These are phyloP conservation scores for Verbena officinalis DNA, from an alignment of 257 asterid species.

Conservation along the genomic window DNA sequence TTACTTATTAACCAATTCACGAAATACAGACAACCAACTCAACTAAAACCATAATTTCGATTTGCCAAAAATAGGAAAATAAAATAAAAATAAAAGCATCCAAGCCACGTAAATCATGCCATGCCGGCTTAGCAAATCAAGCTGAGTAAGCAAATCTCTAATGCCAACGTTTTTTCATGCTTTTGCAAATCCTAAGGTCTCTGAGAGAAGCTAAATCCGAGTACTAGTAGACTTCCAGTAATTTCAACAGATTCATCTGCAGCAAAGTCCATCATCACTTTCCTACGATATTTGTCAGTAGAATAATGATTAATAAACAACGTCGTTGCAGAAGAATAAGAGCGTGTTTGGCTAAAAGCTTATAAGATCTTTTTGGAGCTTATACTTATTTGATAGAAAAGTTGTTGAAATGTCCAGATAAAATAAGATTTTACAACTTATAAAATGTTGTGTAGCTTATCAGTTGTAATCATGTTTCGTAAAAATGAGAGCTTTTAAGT, in stretches of 20 bases:
- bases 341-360: too few relatives aligned
- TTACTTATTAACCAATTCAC: constrained; percentile 23
- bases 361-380: too few relatives aligned
- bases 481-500: too few relatives aligned
- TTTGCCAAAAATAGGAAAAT: not conserved
- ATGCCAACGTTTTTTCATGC: constrained; percentile 10
- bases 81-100: not conserved
- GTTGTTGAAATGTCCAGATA: too few relatives aligned
- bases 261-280: constrained; percentile 20
- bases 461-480: too few relatives aligned
- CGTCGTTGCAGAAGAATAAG: too few relatives aligned
- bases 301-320: constrained; percentile 3
- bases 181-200: constrained; percentile 16
- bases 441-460: too few relatives aligned
- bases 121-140: constrained; percentile 17
- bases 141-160: constrained; percentile 22
- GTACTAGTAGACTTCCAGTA: constrained; percentile 23
- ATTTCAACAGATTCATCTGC: constrained; percentile 44
- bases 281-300: constrained; percentile 33
- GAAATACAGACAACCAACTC: constrained; percentile 15
- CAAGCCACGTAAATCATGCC: constrained; percentile 6
- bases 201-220: not conserved
- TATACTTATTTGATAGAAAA: too few relatives aligned
- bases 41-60: constrained; percentile 21
- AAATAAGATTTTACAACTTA: too few relatives aligned